Evolutionary conservation across 345 rosid genomes (phyloP).

Genomic region (Eucalyptus albens): DNA sequence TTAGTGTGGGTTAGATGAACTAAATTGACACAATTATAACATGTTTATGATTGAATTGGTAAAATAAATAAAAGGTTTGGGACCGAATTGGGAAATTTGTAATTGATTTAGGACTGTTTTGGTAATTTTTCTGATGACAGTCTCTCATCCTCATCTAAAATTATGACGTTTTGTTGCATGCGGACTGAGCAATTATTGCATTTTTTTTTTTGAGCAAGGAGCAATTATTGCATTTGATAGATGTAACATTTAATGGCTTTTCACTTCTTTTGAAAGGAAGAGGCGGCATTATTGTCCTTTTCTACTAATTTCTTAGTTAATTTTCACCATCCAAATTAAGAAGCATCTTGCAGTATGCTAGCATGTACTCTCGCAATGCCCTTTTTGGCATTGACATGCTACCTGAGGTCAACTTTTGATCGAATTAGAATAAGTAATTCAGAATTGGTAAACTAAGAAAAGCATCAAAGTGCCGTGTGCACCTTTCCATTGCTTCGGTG

Average conservation of each 20-base stretch:
- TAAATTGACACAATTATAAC: too few relatives aligned
- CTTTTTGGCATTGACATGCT: neutral
- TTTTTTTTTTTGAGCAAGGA: neutral
- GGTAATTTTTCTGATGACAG: too few relatives aligned
- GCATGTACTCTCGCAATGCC: neutral
- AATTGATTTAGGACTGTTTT: too few relatives aligned
- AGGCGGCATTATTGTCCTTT: neutral
- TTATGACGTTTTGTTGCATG: too few relatives aligned
- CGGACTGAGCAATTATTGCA: neutral
- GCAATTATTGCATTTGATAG: neutral
- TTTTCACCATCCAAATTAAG: neutral
- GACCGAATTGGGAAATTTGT: too few relatives aligned
- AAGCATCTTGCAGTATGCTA: neutral
- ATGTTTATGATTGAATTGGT: too few relatives aligned
- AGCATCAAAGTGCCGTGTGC: neutral
- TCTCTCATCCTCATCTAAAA: neutral
- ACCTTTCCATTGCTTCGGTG: neutral
- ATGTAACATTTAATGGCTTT: neutral
- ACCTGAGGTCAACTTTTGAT: neutral
- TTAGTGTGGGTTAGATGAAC: too few relatives aligned
- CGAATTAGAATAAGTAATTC: neutral
- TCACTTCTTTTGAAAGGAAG: neutral
- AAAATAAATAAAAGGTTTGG: too few relatives aligned
- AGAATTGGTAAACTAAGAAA: neutral
- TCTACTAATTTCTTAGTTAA: neutral